Percentiles rank a stretch among this genome's conserved stretches.
Conservation (phyloP, 768 basidiomycete species). For the Tricholoma hemisulphureum region DNA sequence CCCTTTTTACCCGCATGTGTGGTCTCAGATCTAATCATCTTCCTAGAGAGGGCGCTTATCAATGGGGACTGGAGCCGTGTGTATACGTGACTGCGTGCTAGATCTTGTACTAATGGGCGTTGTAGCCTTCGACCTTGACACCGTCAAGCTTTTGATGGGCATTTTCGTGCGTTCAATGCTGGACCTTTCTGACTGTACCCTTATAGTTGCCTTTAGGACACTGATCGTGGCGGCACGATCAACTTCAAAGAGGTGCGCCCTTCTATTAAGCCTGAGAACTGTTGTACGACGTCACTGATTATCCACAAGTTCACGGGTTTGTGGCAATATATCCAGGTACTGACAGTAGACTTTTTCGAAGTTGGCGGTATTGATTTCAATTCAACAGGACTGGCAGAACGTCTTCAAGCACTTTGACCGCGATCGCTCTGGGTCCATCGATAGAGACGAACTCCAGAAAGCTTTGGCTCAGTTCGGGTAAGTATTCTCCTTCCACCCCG, state of each 20-base stretch:
- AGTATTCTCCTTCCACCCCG: constrained; percentile 7
- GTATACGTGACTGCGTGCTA: constrained; percentile 24
- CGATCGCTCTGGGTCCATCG: constrained; percentile 82
- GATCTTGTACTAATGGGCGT: background rate
- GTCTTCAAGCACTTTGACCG: constrained; percentile 82
- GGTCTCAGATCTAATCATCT: background rate
- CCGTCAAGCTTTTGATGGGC: constrained; percentile 80
- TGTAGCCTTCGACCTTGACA: constrained; percentile 80
- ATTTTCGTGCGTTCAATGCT: constrained; percentile 59
- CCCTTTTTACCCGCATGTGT: background rate
- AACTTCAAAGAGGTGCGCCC: constrained; percentile 67
- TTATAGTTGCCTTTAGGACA: constrained; percentile 49
- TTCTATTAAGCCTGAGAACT: background rate
- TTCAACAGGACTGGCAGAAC: constrained; percentile 71
- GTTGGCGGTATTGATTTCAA: background rate
- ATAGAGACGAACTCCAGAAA: constrained; percentile 60
- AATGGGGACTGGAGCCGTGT: constrained; percentile 76
- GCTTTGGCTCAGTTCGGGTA: constrained; percentile 77
- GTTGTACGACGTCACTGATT: constrained; percentile 14
- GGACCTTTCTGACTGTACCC: background rate
- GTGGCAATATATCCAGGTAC: constrained; percentile 82
- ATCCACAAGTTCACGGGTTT: constrained; percentile 60
- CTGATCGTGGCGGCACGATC: constrained; percentile 74
- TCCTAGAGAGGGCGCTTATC: constrained; percentile 45
- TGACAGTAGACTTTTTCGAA: background rate